Percentiles rank a stretch among this genome's conserved stretches.
phyloP scores from a whole-genome alignment of 352 stramenopile genomes.

The Globisporangium splendens region DNA sequence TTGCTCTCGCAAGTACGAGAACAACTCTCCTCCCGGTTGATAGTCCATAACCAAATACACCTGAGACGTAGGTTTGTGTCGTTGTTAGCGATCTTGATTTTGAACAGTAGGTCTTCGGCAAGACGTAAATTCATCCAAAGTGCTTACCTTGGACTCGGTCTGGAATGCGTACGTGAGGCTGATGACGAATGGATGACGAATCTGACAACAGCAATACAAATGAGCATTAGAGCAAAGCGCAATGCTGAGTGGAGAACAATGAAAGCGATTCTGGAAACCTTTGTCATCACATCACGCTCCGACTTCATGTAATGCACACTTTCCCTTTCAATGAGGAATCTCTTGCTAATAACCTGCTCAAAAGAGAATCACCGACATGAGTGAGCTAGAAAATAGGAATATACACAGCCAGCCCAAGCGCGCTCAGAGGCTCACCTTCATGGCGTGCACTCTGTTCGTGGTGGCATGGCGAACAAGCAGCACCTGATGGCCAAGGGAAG shows the following conservation, averaged over 20 bases:
- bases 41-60: constrained; percentile 81
- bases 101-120: neutral
- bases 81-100: neutral
- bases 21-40: constrained; percentile 75
- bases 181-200: constrained; percentile 81
- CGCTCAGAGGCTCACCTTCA: constrained; percentile 47
- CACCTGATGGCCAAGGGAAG: constrained; percentile 30
- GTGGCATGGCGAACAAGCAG: constrained; percentile 65
- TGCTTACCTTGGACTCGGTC: constrained; percentile 71
- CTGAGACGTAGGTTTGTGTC: constrained; percentile 18
- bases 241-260: neutral
- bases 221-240: neutral
- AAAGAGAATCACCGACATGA: neutral
- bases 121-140: neutral
- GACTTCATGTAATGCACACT: constrained; percentile 78
- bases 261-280: constrained; percentile 23
- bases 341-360: constrained; percentile 81
- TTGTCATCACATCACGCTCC: constrained; percentile 85
- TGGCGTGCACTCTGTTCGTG: constrained; percentile 63
- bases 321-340: constrained; percentile 75
- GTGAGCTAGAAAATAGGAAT: neutral
- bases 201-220: constrained; percentile 29
- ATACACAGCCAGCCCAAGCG: neutral
- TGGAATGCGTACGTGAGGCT: constrained; percentile 77
- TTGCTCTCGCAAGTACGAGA: constrained; percentile 65